These are phyloP conservation scores for Inga laurina DNA, from an alignment of 306 rosid species.

Conservation along the genomic window DNA sequence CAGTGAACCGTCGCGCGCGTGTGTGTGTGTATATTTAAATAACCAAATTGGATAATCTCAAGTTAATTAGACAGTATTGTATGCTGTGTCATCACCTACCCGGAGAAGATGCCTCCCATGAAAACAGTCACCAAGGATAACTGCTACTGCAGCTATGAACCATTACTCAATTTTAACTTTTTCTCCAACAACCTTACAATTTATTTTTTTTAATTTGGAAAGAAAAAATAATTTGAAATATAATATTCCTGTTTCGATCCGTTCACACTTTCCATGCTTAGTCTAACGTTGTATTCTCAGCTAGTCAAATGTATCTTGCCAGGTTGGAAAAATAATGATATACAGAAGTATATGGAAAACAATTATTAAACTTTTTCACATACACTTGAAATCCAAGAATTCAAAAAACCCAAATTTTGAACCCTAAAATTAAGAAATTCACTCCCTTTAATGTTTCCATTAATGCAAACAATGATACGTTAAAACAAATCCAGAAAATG, in stretches of 20 bases:
- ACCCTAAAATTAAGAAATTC: not conserved
- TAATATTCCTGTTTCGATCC: not conserved
- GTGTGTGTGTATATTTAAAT: no score
- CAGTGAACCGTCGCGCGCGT: no score
- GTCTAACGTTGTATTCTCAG: not conserved
- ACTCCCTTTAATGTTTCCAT: not conserved
- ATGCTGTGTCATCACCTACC: not conserved
- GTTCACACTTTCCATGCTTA: not conserved
- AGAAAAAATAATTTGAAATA: not conserved
- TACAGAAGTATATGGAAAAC: not conserved
- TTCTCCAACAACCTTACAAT: not conserved
- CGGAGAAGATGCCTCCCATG: not conserved
- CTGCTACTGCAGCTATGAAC: not conserved
- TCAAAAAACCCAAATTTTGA: not conserved
- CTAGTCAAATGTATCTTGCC: slow-evolving; percentile 17
- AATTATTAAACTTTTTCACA: not conserved
- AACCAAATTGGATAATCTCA: not conserved
- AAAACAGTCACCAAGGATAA: not conserved
- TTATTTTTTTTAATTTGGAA: not conserved
- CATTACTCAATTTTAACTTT: not conserved
- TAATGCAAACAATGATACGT: not conserved
- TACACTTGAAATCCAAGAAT: not conserved
- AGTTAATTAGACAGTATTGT: not conserved
- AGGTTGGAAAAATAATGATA: not conserved
- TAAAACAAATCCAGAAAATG: not conserved